Conservation (phyloP, 2,329 filamentous ascomycete species). For the Bipolaris oryzae region DNA sequence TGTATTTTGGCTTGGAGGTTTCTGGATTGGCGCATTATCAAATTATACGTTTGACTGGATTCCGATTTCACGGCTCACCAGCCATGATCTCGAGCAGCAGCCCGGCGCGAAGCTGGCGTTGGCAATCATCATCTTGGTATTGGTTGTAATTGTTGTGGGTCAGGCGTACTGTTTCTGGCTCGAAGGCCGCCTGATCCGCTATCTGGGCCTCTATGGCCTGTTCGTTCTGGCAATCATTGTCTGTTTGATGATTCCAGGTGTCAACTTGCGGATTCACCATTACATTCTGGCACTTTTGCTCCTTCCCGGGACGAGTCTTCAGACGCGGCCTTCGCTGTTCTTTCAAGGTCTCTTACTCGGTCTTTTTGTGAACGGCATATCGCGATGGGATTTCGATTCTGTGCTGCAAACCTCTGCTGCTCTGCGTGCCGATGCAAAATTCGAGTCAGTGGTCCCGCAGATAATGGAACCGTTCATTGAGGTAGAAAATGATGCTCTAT, state of each 20-base stretch:
- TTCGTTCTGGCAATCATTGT: slow-evolving; percentile 71
- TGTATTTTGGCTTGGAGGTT: slow-evolving; percentile 83
- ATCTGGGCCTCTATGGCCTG: slow-evolving; percentile 76
- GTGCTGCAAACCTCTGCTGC: slow-evolving; percentile 80
- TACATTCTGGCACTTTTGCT: slow-evolving; percentile 46
- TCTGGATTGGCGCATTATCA: slow-evolving; percentile 87
- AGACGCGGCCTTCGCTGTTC: slow-evolving; percentile 43
- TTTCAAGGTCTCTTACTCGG: slow-evolving; percentile 47
- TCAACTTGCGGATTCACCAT: slow-evolving; percentile 88
- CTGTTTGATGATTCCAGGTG: slow-evolving; percentile 71
- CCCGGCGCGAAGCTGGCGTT: slow-evolving; percentile 86
- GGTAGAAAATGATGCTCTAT: slow-evolving; percentile 53
- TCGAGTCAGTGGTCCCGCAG: slow-evolving; percentile 64
- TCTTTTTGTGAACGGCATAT: slow-evolving; percentile 46
- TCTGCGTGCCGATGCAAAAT: slow-evolving; percentile 62
- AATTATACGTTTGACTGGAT: slow-evolving; percentile 96
- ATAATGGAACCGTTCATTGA: slow-evolving; percentile 34
- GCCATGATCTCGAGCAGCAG: slow-evolving; percentile 84
- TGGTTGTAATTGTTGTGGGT: slow-evolving; percentile 69
- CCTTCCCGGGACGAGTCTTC: slow-evolving; percentile 44
- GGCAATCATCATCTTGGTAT: slow-evolving; percentile 72
- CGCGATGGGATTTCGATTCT: slow-evolving; percentile 52
- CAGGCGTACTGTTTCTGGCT: slow-evolving; percentile 89
- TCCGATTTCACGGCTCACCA: slow-evolving; percentile 85
- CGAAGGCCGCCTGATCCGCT: slow-evolving; percentile 78